phyloP scores from a whole-genome alignment of 305 asterid genomes.

The Andrographis paniculata region DNA sequence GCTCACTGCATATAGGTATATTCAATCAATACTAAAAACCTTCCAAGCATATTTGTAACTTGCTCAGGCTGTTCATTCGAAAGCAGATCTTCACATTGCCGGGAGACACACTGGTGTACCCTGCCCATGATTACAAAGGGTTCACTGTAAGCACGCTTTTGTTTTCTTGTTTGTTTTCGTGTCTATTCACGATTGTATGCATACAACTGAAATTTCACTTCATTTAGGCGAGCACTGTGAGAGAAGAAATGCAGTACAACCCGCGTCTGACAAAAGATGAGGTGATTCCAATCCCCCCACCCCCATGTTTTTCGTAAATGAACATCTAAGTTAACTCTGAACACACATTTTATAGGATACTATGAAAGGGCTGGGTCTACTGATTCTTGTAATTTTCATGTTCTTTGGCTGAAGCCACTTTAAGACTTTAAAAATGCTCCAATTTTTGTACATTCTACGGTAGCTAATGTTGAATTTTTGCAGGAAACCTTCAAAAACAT shows the following conservation, averaged over 20 bases:
- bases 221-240: conserved; percentile 70
- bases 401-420: too few relatives aligned
- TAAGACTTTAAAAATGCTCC: too few relatives aligned
- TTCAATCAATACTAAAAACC: too few relatives aligned
- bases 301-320: too few relatives aligned
- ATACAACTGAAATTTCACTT: not conserved
- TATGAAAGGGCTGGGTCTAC: too few relatives aligned
- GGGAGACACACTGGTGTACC: conserved; percentile 67
- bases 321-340: too few relatives aligned
- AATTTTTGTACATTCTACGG: not conserved
- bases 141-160: conserved; percentile 54
- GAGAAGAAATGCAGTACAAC: conserved; percentile 77
- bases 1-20: too few relatives aligned
- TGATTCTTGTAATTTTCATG: too few relatives aligned
- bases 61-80: not conserved
- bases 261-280: conserved; percentile 84
- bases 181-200: not conserved
- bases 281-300: too few relatives aligned
- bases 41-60: not conserved
- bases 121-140: conserved; percentile 98
- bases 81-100: conserved; percentile 86
- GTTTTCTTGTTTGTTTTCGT: not conserved
- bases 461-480: not conserved
- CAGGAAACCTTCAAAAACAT: conserved; percentile 82
- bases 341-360: too few relatives aligned